phyloP scores from a whole-genome alignment of 192 early-diverging fungal genomes.

The Gaertneriomyces semiglobifer region DNA sequence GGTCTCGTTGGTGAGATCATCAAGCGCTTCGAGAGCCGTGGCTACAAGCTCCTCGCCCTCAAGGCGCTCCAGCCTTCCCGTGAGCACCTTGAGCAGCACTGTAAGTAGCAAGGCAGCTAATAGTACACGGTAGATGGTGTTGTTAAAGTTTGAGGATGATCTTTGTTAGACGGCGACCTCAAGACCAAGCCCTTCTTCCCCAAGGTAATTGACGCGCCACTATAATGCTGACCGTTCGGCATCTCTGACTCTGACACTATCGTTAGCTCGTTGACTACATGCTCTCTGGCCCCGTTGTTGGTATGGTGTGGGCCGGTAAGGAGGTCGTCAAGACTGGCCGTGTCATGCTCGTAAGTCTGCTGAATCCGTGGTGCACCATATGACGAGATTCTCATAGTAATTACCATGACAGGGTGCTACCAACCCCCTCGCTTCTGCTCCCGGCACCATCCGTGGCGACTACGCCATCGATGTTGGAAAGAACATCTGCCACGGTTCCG shows the following conservation, averaged over 20 bases:
- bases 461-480: conserved; percentile 73
- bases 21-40: conserved; percentile 87
- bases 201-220: conserved; percentile 51
- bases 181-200: conserved; percentile 87
- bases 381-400: conserved; percentile 73
- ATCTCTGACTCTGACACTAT: conserved; percentile 11
- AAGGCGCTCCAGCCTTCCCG: conserved; percentile 69
- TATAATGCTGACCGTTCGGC: neutral
- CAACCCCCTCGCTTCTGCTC: conserved; percentile 83
- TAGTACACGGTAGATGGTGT: too few relatives aligned
- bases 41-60: conserved; percentile 85
- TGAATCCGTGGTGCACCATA: conserved; percentile 81
- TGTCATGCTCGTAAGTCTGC: conserved; percentile 57
- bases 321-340: conserved; percentile 87
- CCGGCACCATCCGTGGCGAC: conserved; percentile 96
- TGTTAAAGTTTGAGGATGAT: too few relatives aligned
- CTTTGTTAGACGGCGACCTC: conserved; percentile 65
- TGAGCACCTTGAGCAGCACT: conserved; percentile 71
- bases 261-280: conserved; percentile 58
- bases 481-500: conserved; percentile 93
- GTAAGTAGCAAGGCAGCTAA: too few relatives aligned
- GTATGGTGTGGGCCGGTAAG: conserved; percentile 92
- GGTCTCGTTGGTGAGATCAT: conserved; percentile 92
- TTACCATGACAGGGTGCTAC: conserved; percentile 59
- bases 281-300: conserved; percentile 91